Conservation (phyloP, 768 basidiomycete species). For the Agrocybe pediades region DNA sequence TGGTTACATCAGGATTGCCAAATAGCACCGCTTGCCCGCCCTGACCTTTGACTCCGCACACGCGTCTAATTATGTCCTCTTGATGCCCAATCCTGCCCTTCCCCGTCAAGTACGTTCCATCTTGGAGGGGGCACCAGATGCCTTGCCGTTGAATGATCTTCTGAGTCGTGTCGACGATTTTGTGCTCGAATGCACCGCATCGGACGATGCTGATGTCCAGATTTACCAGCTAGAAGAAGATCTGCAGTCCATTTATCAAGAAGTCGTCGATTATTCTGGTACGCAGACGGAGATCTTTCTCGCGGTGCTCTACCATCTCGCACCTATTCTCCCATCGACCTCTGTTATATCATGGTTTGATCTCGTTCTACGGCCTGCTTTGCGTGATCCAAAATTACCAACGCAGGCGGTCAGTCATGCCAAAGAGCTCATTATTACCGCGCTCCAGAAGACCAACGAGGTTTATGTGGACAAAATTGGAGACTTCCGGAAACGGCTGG, state of each 20-base stretch:
- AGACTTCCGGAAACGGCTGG: conserved; percentile 66
- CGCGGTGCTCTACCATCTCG: conserved; percentile 62
- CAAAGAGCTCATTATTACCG: conserved; percentile 69
- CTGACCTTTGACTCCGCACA: conserved; percentile 9
- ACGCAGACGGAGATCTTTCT: conserved; percentile 65
- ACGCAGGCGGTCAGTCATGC: conserved; percentile 61
- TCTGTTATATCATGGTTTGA: conserved; percentile 87
- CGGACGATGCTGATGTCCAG: conserved; percentile 44
- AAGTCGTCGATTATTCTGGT: conserved; percentile 64
- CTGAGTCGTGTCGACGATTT: conserved; percentile 56
- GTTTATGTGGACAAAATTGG: conserved; percentile 46
- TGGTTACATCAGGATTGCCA: conserved; percentile 18
- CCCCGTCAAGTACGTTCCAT: conserved; percentile 54
- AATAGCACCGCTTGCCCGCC: conserved; percentile 4
- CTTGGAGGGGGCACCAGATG: conserved; percentile 56
- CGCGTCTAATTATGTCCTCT: conserved; percentile 7
- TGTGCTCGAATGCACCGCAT: conserved; percentile 49
- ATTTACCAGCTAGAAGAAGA: conserved; percentile 64
- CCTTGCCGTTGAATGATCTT: conserved; percentile 49
- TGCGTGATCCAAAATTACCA: conserved; percentile 73
- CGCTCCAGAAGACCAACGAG: conserved; percentile 55
- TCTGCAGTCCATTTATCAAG: conserved; percentile 62
- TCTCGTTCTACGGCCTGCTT: conserved; percentile 71
- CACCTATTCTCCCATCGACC: conserved; percentile 58
- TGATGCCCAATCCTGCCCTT: conserved; percentile 22